These are phyloP conservation scores for Nicotiana rustica DNA, from an alignment of 305 asterid species.

Conservation along the genomic window DNA sequence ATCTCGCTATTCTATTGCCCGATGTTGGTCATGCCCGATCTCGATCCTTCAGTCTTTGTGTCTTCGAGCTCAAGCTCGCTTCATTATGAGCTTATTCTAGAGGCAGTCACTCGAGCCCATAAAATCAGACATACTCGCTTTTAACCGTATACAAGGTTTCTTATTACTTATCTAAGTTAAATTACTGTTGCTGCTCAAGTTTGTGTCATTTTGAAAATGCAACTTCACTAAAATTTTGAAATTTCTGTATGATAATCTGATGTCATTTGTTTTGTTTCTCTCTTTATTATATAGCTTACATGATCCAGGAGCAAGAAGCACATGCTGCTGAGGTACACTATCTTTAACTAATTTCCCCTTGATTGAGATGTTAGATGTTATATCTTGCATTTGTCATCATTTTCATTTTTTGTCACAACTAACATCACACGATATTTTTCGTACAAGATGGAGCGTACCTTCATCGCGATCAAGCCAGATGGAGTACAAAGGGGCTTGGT, in stretches of 20 bases:
- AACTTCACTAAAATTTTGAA: constrained; percentile 3
- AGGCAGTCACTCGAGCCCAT: no score
- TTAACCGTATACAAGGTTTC: background rate
- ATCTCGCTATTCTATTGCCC: no score
- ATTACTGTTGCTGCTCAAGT: background rate
- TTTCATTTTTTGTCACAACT: background rate
- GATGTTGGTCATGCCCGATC: no score
- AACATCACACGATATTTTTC: background rate
- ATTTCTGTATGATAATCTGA: background rate
- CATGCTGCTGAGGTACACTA: constrained; percentile 79
- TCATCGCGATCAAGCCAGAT: constrained; percentile 97
- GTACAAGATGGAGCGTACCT: constrained; percentile 81
- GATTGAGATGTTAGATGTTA: background rate
- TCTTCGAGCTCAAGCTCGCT: no score
- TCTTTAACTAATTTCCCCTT: background rate
- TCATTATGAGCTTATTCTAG: no score
- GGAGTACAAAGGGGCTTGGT: constrained; percentile 99
- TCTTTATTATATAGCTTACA: constrained; percentile 59
- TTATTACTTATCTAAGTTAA: background rate
- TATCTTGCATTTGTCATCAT: background rate
- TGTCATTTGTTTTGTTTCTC: background rate
- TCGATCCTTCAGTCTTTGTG: no score
- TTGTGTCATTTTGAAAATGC: background rate
- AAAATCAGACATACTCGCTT: no score
- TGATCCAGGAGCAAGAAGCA: constrained; percentile 90